These are phyloP conservation scores for Beauveria pseudobassiana DNA, from an alignment of 2,329 filamentous ascomycete species.

Conservation along the genomic window DNA sequence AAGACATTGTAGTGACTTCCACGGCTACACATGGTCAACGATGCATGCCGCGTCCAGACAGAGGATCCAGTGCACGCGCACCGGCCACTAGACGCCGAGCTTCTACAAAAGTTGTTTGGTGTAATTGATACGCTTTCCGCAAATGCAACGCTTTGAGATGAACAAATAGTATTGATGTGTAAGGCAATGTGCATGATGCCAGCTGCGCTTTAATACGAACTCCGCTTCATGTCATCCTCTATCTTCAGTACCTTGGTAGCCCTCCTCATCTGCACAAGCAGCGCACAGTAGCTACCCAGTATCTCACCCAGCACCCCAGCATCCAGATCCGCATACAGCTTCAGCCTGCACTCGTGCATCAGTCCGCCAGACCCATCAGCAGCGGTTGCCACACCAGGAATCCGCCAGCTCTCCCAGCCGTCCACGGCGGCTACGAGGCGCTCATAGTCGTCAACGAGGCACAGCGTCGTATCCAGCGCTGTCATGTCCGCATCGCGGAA, in stretches of 20 bases:
- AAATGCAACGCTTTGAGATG: too few relatives aligned
- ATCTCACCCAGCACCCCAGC: constrained; percentile 4
- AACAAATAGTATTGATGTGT: rapidly evolving
- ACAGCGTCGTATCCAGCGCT: not conserved
- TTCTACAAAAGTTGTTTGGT: too few relatives aligned
- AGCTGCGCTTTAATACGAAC: not conserved
- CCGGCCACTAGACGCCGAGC: too few relatives aligned
- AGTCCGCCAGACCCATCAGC: not conserved
- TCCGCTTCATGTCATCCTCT: not conserved
- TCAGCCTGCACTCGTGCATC: constrained; percentile 5
- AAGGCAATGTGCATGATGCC: too few relatives aligned
- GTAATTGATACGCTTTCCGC: too few relatives aligned
- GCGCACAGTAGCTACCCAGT: constrained; percentile 6
- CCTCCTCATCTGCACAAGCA: constrained; percentile 5
- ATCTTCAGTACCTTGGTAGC: not conserved
- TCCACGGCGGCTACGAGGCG: constrained; percentile 4
- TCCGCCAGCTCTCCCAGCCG: not conserved
- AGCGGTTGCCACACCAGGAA: not conserved
- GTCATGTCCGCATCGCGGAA: constrained; percentile 7
- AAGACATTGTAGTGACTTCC: too few relatives aligned
- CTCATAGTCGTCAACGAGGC: constrained; percentile 11
- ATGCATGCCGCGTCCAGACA: too few relatives aligned
- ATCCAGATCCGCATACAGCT: constrained; percentile 5
- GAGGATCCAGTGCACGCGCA: too few relatives aligned
- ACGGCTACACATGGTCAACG: too few relatives aligned